Conservation (phyloP, 2,329 filamentous ascomycete genomes). For the Colletotrichum sublineola region DNA sequence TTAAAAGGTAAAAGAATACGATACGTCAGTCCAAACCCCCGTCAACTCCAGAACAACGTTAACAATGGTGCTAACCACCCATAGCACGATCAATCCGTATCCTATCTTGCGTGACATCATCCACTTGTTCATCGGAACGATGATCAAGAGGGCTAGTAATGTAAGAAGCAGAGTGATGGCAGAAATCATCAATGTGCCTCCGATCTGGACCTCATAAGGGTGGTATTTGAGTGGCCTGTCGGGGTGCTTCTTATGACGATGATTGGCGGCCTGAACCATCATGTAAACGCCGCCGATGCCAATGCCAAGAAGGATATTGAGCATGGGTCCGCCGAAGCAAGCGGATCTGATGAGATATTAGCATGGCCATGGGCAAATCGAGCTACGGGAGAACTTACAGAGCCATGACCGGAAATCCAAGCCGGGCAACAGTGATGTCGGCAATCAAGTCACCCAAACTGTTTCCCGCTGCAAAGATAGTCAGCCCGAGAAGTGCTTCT, state of each 20-base stretch:
- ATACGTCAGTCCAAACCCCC: slow-evolving; percentile 62
- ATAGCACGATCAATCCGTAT: slow-evolving; percentile 82
- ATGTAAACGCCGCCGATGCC: slow-evolving; percentile 93
- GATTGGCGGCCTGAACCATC: slow-evolving; percentile 78
- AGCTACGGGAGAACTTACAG: slow-evolving; percentile 58
- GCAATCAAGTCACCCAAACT: slow-evolving; percentile 94
- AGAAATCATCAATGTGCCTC: slow-evolving; percentile 86
- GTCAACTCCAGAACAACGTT: slow-evolving; percentile 87
- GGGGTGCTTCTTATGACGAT: slow-evolving; percentile 76
- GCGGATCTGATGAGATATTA: slow-evolving; percentile 70
- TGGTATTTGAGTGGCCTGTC: slow-evolving; percentile 74
- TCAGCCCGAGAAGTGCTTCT: slow-evolving; percentile 93
- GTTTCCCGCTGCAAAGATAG: slow-evolving; percentile 96
- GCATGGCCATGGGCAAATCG: slow-evolving; percentile 29
- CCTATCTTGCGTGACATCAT: slow-evolving; percentile 86
- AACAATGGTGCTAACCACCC: slow-evolving; percentile 81
- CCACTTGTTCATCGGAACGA: slow-evolving; percentile 90
- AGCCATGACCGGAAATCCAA: slow-evolving; percentile 98
- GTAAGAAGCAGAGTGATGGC: slow-evolving; percentile 87
- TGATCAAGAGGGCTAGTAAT: slow-evolving; percentile 80
- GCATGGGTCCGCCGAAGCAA: slow-evolving; percentile 98
- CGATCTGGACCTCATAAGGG: slow-evolving; percentile 86
- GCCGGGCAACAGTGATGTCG: slow-evolving; percentile 90
- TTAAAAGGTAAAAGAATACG: slow-evolving; percentile 39
- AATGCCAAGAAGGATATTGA: slow-evolving; percentile 95